phyloP scores from a whole-genome alignment of 805 yeast species.

The Zygosaccharomyces lentus region DNA sequence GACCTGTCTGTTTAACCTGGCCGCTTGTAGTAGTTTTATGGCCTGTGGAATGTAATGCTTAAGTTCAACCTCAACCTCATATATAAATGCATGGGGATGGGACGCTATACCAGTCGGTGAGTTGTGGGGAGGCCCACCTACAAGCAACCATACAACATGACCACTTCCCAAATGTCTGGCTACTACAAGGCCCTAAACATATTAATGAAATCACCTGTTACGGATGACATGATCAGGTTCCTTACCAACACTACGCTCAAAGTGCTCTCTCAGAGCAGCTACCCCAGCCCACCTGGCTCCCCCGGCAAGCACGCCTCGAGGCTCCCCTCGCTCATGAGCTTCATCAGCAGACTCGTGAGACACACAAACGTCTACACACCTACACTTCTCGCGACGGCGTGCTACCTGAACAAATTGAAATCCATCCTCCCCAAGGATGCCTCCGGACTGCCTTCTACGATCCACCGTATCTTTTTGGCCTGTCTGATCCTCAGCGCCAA shows the following conservation, averaged over 20 bases:
- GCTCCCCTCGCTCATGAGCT: constrained; percentile 66
- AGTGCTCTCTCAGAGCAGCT: constrained; percentile 48
- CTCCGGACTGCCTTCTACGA: constrained; percentile 72
- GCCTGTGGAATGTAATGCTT: neutral
- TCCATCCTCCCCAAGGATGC: constrained; percentile 63
- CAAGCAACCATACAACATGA: neutral
- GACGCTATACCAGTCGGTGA: neutral
- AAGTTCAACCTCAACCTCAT: constrained; percentile 3
- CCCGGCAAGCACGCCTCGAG: constrained; percentile 20
- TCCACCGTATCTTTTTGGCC: constrained; percentile 72
- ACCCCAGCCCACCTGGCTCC: constrained; percentile 37
- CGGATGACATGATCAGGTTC: constrained; percentile 70
- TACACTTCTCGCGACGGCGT: constrained; percentile 66
- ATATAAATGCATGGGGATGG: constrained; percentile 1
- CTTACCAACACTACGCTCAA: constrained; percentile 62
- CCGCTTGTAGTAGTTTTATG: constrained; percentile 6
- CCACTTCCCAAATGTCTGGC: constrained; percentile 18
- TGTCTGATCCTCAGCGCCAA: constrained; percentile 70
- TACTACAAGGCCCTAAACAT: constrained; percentile 53
- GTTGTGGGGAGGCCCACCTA: neutral
- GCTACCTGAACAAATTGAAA: constrained; percentile 60
- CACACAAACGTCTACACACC: constrained; percentile 79
- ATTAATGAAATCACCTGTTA: constrained; percentile 60
- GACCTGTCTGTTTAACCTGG: constrained; percentile 4
- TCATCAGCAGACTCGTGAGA: constrained; percentile 65